Base-by-base conservation (phyloP, 2,329 filamentous ascomycete genomes). In the Malbranchea cinnamomea region DNA sequence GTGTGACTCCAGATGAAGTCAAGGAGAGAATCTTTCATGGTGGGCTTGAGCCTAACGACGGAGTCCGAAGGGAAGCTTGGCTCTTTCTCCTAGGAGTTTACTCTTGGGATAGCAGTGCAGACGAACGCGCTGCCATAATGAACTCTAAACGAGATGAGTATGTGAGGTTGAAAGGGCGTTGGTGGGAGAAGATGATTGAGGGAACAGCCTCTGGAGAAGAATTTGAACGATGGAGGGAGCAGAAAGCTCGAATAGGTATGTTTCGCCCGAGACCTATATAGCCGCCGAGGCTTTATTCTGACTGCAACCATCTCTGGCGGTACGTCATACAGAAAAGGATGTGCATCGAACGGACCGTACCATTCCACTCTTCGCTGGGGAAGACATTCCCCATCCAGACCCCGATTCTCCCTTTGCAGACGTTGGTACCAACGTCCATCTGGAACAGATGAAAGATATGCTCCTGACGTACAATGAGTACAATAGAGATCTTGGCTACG, bases 391-490 rank as follows among this genome's bases (percentile, higher is more conserved):
- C 5, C 89, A 98, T 49, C 91, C 89, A 0, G 89, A 98, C 46
- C 89, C 89, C 0, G 81, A 87, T 37, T 95, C 87, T 0, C 87
- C 89, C 0, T 98, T 95, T 53, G 82, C 87, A 8, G 80, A 85
- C 25, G 71, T 76, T 3, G 89, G 89, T 38, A 98, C 89, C 26
- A 98, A 98, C 46, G 85, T 94, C 4, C 89, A 98, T 54, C 69
- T 98, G 39, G 89, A 98, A 56, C 89, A 98, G 60, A 81, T 98
- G 72, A 98, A 98, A 59, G 89, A 98, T 52, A 92, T 98, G 81
- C 74, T 98, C 1, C 67, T 98, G 11, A 95, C 89, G 0, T 98
- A 98, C 55, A 95, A 98, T 51, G 89, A 98, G 57, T 91, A 91
- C 58, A 98, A 98, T 59, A 80, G 75, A 35, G 82, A 89, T 35